Evolutionary conservation across 2,329 filamentous ascomycete genomes (phyloP), one percentile per base, ranked within the genome.

Genomic region (Ophiocordyceps camponoti-leonardi): DNA sequence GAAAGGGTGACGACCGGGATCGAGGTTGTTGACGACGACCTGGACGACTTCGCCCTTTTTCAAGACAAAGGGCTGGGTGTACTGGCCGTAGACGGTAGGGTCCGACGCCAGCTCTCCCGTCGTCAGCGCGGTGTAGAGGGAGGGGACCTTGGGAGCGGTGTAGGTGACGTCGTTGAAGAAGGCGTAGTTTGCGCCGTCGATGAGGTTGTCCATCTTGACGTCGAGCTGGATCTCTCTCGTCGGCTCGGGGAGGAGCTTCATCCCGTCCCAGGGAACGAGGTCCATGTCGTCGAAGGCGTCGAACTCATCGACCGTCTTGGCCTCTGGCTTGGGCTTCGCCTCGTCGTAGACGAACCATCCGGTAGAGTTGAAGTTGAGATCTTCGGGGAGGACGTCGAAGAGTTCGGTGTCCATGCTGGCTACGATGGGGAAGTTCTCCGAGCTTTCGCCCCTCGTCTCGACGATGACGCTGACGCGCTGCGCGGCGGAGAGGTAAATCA

Each of bases 91-190:
- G 5, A 86, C 64, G 2, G 58, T 51, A 0, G 77, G 66, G 49
- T 85, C 68, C 2, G 67, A 68, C 14, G 77, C 73, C 18, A 70
- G 63, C 44, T 83, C 63, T 16, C 75, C 77, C 1, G 77, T 63
- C 0, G 75, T 77, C 4, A 93, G 67, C 1, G 73, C 84, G 0
- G 82, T 86, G 67, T 87, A 93, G 0, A 94, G 68, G 0, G 81
- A 79, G 0, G 86, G 87, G 0, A 93, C 86, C 58, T 85, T 84
- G 43, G 83, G 85, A 0, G 64, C 46, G 4, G 74, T 72, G 59
- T 88, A 94, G 28, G 83, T 86, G 50, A 86, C 75, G 60, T 84
- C 79, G 67, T 90, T 88, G 65, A 84, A 76, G 62, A 80, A 79
- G 49, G 77, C 79, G 47, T 69, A 69, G 56, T 69, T 70, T 44